Conservation (phyloP, 441 rosid genomes). For the Adansonia grandidieri region DNA sequence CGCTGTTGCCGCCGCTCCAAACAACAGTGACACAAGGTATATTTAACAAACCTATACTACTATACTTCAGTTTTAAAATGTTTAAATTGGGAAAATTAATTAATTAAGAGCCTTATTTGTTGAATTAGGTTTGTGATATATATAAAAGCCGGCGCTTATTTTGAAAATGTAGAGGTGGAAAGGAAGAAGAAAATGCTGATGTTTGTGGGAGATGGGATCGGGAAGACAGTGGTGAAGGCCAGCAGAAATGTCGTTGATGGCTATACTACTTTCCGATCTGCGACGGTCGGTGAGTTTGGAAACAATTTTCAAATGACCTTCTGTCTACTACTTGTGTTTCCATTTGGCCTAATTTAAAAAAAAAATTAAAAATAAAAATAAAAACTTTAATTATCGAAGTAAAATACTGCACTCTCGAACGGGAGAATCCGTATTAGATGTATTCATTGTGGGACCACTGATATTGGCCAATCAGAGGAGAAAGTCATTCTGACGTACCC, state of each 20-base stretch:
- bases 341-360: too few relatives aligned
- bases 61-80: too few relatives aligned
- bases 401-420: too few relatives aligned
- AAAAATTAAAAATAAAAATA: too few relatives aligned
- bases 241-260: slow-evolving; percentile 44
- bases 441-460: too few relatives aligned
- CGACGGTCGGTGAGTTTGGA: slow-evolving; percentile 50
- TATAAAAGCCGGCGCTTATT: slow-evolving; percentile 49
- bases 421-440: too few relatives aligned
- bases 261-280: slow-evolving; percentile 51
- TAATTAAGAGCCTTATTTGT: neutral
- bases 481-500: too few relatives aligned
- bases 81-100: too few relatives aligned
- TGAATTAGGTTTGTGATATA: slow-evolving; percentile 45
- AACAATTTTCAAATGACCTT: neutral
- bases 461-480: too few relatives aligned
- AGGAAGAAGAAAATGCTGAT: slow-evolving; percentile 41
- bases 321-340: too few relatives aligned
- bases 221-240: slow-evolving; percentile 45
- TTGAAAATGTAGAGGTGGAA: slow-evolving; percentile 48
- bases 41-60: neutral
- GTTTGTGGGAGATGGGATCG: slow-evolving; percentile 57
- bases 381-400: too few relatives aligned
- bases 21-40: slow-evolving; percentile 54
- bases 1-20: slow-evolving; percentile 63